Evolutionary conservation across 371 early-diverging fungal species (phyloP).

Genomic region (Blastocladiella emersonii): DNA sequence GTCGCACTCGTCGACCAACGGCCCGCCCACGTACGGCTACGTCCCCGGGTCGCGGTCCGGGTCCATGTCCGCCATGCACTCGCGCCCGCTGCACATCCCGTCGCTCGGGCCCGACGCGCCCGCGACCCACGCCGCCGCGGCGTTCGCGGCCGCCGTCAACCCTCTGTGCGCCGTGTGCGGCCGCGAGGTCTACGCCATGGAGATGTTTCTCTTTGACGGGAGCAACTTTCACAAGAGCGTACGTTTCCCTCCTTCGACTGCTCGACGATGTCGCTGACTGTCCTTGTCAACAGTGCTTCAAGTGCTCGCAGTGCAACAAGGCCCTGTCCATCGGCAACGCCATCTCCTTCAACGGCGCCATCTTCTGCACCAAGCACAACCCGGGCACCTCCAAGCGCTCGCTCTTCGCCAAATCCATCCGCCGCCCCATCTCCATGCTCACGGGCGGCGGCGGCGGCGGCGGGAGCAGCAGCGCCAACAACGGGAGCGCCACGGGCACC

Average conservation of each 20-base stretch:
- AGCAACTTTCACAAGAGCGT: background rate
- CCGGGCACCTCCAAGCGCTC: slow-evolving; percentile 13
- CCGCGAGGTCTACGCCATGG: background rate
- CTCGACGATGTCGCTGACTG: background rate
- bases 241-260: background rate
- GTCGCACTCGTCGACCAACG: no score
- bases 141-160: no score
- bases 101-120: no score
- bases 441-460: slow-evolving; percentile 2
- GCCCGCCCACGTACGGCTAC: no score
- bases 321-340: slow-evolving; percentile 1
- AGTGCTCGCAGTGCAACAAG: background rate
- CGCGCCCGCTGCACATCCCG: no score
- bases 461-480: slow-evolving; percentile 11
- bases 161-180: background rate
- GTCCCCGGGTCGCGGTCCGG: no score
- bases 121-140: no score
- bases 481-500: no score
- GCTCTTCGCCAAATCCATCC: slow-evolving; percentile 14
- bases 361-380: slow-evolving; percentile 4
- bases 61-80: no score
- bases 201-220: background rate
- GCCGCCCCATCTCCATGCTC: slow-evolving; percentile 17
- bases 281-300: slow-evolving; percentile 1
- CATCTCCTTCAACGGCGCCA: background rate